Percentiles rank a stretch among this genome's conserved stretches.
These are phyloP conservation scores for Coemansia sp. DNA, from an alignment of 192 early-diverging fungal species.

Conservation along the genomic window DNA sequence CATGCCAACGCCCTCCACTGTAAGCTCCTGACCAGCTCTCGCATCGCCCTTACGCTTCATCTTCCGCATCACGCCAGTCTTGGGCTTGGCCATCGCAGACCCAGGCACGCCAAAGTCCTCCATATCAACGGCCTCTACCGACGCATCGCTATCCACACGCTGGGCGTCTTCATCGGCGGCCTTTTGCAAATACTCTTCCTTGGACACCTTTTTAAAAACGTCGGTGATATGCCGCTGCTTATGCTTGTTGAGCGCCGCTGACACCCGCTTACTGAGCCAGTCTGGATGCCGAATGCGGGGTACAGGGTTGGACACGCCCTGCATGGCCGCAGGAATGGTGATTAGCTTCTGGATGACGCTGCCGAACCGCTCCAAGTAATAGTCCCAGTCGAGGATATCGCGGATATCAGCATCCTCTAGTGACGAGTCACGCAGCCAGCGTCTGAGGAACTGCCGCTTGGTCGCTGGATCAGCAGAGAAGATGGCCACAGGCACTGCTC, in stretches of 20 bases:
- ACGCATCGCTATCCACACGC: neutral
- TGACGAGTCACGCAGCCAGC: constrained; percentile 87
- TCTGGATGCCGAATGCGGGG: constrained; percentile 93
- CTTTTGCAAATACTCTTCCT: constrained; percentile 36
- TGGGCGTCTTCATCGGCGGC: constrained; percentile 15
- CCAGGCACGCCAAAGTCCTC: constrained; percentile 62
- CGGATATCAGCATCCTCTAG: constrained; percentile 85
- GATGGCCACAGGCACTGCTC: constrained; percentile 94
- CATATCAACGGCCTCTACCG: constrained; percentile 44
- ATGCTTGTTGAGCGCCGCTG: constrained; percentile 75
- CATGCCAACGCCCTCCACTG: constrained; percentile 51
- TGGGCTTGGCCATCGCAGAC: constrained; percentile 4
- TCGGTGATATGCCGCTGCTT: constrained; percentile 87
- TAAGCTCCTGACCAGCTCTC: constrained; percentile 22
- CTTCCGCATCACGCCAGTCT: constrained; percentile 27
- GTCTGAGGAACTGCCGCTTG: constrained; percentile 80
- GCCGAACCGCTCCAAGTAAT: constrained; percentile 96
- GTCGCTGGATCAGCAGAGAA: constrained; percentile 84
- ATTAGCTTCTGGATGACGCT: constrained; percentile 96
- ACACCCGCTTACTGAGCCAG: constrained; percentile 88
- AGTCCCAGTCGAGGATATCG: constrained; percentile 94
- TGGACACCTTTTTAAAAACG: constrained; percentile 67
- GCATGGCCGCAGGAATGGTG: constrained; percentile 98
- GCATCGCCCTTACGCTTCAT: constrained; percentile 5
- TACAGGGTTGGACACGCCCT: constrained; percentile 91